Evolutionary conservation across 164 flowering plant genomes (phyloP).

Genomic region (Cinnamomum micranthum): DNA sequence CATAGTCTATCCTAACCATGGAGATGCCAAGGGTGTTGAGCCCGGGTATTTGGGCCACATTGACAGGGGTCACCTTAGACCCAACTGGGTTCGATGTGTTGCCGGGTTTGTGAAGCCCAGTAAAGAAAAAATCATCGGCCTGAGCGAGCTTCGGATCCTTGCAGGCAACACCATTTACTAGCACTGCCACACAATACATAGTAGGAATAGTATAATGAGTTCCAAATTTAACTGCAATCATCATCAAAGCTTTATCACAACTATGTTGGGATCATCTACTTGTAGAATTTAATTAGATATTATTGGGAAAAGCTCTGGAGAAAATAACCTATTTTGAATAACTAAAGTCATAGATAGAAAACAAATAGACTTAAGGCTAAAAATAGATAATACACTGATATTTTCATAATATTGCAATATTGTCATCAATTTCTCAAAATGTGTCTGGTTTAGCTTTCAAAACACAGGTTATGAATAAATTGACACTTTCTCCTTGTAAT

Average conservation of each 20-base stretch:
- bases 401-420: too few relatives aligned
- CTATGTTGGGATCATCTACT: too few relatives aligned
- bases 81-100: not conserved
- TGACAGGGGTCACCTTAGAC: not conserved
- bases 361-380: too few relatives aligned
- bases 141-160: constrained; percentile 12
- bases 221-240: not conserved
- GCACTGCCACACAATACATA: not conserved
- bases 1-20: not conserved
- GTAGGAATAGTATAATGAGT: not conserved
- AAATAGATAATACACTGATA: too few relatives aligned
- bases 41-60: not conserved
- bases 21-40: constrained; percentile 1
- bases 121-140: constrained; percentile 11
- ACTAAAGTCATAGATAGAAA: too few relatives aligned
- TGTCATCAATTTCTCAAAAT: too few relatives aligned
- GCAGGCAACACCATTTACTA: constrained; percentile 9
- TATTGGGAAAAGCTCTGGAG: too few relatives aligned
- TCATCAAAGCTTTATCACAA: not conserved
- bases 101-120: constrained; percentile 4
- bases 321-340: too few relatives aligned
- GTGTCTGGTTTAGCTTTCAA: too few relatives aligned
- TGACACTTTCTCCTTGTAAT: too few relatives aligned
- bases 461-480: too few relatives aligned
- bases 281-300: too few relatives aligned